Conservation (phyloP, 257 asterid species). For the Scutellaria minor region DNA sequence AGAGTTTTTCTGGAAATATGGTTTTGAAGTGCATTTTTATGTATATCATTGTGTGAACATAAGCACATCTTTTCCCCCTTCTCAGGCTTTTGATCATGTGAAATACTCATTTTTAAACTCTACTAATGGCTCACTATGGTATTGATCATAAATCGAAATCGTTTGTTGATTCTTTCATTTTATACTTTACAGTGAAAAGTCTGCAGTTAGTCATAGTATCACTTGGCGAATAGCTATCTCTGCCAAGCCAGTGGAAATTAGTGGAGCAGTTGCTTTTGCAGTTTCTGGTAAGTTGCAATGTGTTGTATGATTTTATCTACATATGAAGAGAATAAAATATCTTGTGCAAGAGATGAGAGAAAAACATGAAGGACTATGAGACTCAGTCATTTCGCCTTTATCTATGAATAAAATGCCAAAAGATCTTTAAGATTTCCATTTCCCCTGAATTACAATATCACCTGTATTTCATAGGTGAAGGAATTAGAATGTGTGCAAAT, state of each 20-base stretch:
- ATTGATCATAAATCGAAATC: not conserved
- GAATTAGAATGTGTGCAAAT: conserved; percentile 1
- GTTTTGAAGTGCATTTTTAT: not conserved
- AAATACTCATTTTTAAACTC: not conserved
- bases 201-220: conserved; percentile 87
- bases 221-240: conserved; percentile 67
- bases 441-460: not conserved
- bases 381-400: not conserved
- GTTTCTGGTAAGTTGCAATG: conserved; percentile 69
- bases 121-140: too few species aligned
- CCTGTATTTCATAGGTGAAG: not conserved
- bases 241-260: conserved; percentile 69
- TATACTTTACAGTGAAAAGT: conserved; percentile 67
- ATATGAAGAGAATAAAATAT: not conserved
- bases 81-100: not conserved
- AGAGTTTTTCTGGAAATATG: too few species aligned
- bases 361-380: too few species aligned
- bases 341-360: not conserved
- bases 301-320: not conserved
- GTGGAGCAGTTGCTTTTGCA: conserved; percentile 78
- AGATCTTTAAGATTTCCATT: not conserved
- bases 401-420: not conserved
- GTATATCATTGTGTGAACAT: not conserved
- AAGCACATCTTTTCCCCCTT: not conserved
- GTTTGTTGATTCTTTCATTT: conserved; percentile 16